Conservation (phyloP, 441 rosid species). For the Cnidoscolus chayamansa region DNA sequence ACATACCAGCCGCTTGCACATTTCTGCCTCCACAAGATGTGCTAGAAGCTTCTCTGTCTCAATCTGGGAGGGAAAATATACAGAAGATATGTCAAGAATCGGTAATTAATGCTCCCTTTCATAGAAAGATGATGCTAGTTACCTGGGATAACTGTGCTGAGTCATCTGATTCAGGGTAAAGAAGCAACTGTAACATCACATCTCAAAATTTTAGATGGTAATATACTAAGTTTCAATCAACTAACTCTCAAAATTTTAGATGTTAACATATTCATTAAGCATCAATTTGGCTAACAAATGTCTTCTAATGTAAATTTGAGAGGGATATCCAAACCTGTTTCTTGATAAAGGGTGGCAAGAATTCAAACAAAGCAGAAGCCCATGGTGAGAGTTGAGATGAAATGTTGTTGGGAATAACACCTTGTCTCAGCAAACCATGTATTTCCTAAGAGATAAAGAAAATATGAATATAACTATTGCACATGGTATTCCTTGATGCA, state of each 20-base stretch:
- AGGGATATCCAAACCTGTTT: slow-evolving; percentile 64
- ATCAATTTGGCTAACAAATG: slow-evolving; percentile 15
- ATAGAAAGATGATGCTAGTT: slow-evolving; percentile 23
- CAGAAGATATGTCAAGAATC: slow-evolving; percentile 19
- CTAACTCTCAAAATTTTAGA: slow-evolving; percentile 22
- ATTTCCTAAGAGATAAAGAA: slow-evolving; percentile 60
- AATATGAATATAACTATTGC: background rate
- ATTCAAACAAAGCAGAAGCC: slow-evolving; percentile 94
- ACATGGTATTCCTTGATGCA: background rate
- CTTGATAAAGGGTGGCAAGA: slow-evolving; percentile 88
- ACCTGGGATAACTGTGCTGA: slow-evolving; percentile 99
- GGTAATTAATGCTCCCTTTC: background rate
- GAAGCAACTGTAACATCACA: slow-evolving; percentile 69
- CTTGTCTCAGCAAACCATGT: slow-evolving; percentile 76
- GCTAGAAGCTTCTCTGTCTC: slow-evolving; percentile 98
- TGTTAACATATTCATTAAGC: slow-evolving; percentile 17
- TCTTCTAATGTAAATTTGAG: slow-evolving; percentile 3
- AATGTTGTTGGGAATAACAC: slow-evolving; percentile 64
- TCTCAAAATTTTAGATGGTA: slow-evolving; percentile 25
- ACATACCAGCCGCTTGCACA: slow-evolving; percentile 82
- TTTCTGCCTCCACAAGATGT: slow-evolving; percentile 96
- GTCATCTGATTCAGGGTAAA: slow-evolving; percentile 93
- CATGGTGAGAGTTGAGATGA: slow-evolving; percentile 95
- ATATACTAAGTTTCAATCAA: too few species aligned
- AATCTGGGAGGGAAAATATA: slow-evolving; percentile 44